Evolutionary conservation across 2,329 filamentous ascomycete genomes (phyloP).

Genomic region (Trichoderma sp.): DNA sequence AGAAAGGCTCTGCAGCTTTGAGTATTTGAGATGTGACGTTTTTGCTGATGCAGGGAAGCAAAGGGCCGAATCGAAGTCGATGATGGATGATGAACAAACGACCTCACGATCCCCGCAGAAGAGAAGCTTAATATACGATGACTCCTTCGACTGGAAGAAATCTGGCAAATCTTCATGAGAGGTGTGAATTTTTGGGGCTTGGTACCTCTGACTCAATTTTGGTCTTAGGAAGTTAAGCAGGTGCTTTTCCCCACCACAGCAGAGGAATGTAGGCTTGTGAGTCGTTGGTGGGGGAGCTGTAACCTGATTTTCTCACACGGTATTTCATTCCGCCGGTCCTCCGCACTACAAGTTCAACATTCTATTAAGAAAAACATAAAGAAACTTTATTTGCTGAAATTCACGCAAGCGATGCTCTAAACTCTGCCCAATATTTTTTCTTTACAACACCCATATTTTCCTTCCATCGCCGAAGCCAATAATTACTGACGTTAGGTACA

Average conservation of each 20-base stretch:
- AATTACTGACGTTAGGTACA: neutral
- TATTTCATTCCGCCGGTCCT: slow-evolving; percentile 22
- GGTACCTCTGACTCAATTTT: slow-evolving; percentile 28
- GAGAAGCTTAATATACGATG: neutral
- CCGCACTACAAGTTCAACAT: neutral
- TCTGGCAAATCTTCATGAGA: slow-evolving; percentile 25
- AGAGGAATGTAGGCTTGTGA: slow-evolving; percentile 15
- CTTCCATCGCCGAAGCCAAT: neutral
- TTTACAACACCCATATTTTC: neutral
- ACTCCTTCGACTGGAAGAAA: slow-evolving; percentile 19
- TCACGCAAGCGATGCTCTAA: neutral
- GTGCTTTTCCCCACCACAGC: slow-evolving; percentile 19
- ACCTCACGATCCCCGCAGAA: neutral
- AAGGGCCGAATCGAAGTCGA: slow-evolving; percentile 1
- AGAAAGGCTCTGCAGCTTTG: slow-evolving; percentile 14
- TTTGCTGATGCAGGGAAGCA: slow-evolving; percentile 7
- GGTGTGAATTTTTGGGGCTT: slow-evolving; percentile 16
- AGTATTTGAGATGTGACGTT: neutral
- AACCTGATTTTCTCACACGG: slow-evolving; percentile 10
- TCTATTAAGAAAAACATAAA: neutral
- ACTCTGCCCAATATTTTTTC: neutral
- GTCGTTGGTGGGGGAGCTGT: slow-evolving; percentile 15
- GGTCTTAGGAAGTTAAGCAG: slow-evolving; percentile 19
- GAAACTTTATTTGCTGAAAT: neutral
- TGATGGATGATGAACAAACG: neutral